phyloP scores from a whole-genome alignment of 805 yeast genomes.

The Saturnispora halmiae region DNA sequence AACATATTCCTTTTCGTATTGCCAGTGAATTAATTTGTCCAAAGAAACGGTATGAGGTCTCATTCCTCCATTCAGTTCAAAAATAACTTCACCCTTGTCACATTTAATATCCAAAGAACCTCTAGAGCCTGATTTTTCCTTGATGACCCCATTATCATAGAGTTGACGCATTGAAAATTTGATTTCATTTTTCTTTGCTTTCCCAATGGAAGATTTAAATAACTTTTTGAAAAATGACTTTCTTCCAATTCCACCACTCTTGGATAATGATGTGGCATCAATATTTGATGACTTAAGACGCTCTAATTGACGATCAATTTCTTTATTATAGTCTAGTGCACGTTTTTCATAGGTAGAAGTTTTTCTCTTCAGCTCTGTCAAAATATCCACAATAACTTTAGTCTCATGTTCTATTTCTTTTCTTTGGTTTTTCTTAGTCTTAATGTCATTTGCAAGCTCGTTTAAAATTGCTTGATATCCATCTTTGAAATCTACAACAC shows the following conservation, averaged over 20 bases:
- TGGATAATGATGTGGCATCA: neutral
- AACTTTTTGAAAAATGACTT: constrained; percentile 29
- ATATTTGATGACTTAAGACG: too few species aligned
- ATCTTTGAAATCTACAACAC: constrained; percentile 54
- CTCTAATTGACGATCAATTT: constrained; percentile 36
- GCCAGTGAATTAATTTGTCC: constrained; percentile 47
- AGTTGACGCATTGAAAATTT: constrained; percentile 4
- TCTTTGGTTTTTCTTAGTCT: constrained; percentile 36
- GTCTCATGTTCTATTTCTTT: constrained; percentile 34
- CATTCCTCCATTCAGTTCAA: constrained; percentile 44
- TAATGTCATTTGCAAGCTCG: constrained; percentile 76
- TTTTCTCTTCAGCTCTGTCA: constrained; percentile 36
- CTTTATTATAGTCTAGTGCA: constrained; percentile 38
- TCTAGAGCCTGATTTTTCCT: neutral
- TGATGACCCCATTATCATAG: constrained; percentile 10
- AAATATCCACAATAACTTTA: constrained; percentile 33
- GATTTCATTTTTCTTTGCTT: constrained; percentile 1
- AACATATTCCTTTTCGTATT: constrained; percentile 23
- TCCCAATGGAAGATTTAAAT: constrained; percentile 28
- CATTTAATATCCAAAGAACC: constrained; percentile 62
- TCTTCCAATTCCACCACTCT: constrained; percentile 18
- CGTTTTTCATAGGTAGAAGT: constrained; percentile 37
- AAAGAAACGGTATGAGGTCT: constrained; percentile 38
- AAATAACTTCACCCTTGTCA: constrained; percentile 59
- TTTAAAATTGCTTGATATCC: constrained; percentile 73